Conservation (phyloP, 768 basidiomycete species). For the Podaxis sp. region DNA sequence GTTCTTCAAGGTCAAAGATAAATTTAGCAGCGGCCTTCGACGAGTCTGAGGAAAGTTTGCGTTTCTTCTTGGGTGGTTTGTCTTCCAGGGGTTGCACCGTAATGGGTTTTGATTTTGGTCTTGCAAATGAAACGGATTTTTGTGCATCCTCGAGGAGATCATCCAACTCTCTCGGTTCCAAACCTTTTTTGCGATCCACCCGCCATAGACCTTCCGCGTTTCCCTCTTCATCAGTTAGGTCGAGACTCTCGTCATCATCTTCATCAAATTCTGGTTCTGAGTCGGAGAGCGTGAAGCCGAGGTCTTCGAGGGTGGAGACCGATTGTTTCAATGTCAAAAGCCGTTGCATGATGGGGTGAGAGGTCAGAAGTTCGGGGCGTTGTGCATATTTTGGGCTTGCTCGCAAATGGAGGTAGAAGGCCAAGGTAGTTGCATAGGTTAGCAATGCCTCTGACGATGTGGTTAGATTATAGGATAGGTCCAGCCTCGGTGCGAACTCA, state of each 20-base stretch:
- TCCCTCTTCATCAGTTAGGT: constrained; percentile 20
- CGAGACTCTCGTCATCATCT: constrained; percentile 29
- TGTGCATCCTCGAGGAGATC: constrained; percentile 56
- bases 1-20: constrained; percentile 79
- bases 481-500: constrained; percentile 37
- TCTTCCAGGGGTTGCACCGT: neutral
- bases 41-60: constrained; percentile 45
- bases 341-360: constrained; percentile 71
- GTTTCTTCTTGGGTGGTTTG: constrained; percentile 59
- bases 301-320: constrained; percentile 75
- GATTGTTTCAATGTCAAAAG: constrained; percentile 83
- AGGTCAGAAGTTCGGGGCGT: constrained; percentile 59
- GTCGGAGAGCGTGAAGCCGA: constrained; percentile 65
- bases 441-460: constrained; percentile 72
- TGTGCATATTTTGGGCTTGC: constrained; percentile 61
- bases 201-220: constrained; percentile 47
- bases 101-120: constrained; percentile 19
- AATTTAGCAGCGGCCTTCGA: constrained; percentile 27
- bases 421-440: constrained; percentile 86
- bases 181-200: constrained; percentile 31
- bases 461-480: neutral
- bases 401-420: constrained; percentile 91
- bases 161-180: constrained; percentile 49
- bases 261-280: constrained; percentile 48
- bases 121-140: constrained; percentile 18